phyloP scores from a whole-genome alignment of 768 basidiomycete species.

The Mycena metata region DNA sequence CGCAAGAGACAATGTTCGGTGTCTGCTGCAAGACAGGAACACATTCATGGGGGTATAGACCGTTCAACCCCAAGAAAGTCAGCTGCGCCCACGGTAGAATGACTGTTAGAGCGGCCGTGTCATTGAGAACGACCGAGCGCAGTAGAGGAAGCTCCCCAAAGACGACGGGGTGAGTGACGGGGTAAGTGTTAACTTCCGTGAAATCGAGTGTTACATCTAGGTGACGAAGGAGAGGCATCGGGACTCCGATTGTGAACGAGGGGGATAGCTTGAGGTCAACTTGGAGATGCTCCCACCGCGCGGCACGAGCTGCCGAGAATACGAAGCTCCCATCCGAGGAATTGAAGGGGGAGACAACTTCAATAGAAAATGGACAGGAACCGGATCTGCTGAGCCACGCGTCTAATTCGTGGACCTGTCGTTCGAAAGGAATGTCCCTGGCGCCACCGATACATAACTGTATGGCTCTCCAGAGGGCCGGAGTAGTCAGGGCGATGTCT shows the following conservation, averaged over 20 bases:
- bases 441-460: background rate
- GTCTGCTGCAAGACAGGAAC: background rate
- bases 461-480: background rate
- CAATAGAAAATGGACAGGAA: background rate
- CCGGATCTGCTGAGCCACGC: background rate
- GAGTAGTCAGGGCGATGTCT: background rate
- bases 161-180: background rate
- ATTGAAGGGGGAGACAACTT: too few species aligned
- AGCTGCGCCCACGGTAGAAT: conserved; percentile 2
- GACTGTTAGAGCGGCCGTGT: background rate
- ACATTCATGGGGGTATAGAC: background rate
- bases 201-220: background rate
- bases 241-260: background rate
- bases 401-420: background rate
- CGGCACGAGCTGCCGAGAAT: background rate
- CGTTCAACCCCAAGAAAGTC: background rate
- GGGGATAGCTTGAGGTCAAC: background rate
- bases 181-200: too few species aligned
- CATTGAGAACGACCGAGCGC: background rate
- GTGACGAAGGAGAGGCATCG: background rate
- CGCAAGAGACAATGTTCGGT: background rate
- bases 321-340: background rate
- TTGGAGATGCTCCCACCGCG: background rate
- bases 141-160: background rate
- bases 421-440: background rate